A percentile compares a stretch with the other conserved stretches of the same genome.
These are phyloP conservation scores for Solanum tacnaense DNA, from an alignment of 257 asterid species.

Conservation along the genomic window DNA sequence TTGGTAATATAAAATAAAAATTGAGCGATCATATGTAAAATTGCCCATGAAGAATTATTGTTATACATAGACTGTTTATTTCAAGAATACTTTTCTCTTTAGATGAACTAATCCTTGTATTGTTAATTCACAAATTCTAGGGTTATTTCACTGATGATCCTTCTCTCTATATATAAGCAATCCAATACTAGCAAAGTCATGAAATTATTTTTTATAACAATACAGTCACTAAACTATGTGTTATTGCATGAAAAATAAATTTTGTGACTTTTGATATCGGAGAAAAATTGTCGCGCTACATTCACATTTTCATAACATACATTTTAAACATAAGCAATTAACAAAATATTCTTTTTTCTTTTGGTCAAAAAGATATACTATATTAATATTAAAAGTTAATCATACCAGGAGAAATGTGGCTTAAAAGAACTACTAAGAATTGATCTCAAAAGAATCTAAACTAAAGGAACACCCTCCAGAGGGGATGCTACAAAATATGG, in stretches of 20 bases:
- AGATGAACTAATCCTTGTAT: background rate
- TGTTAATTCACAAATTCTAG: no score
- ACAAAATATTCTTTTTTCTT: background rate
- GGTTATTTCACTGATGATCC: background rate
- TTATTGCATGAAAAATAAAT: background rate
- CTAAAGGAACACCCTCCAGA: no score
- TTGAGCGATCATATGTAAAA: background rate
- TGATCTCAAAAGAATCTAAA: no score
- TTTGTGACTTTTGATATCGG: background rate
- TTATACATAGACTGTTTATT: no score
- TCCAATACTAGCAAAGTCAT: no score
- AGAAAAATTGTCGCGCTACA: background rate
- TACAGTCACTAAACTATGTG: background rate
- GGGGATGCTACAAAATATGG: background rate
- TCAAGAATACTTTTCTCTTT: background rate
- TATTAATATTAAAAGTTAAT: no score
- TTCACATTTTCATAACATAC: background rate
- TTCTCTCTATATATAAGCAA: no score
- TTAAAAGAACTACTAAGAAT: no score
- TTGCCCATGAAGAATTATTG: background rate
- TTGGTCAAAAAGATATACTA: no score
- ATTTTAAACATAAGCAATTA: background rate
- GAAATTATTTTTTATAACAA: background rate
- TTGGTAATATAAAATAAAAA: no score
- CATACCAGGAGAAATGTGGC: background rate